Evolutionary conservation across 306 rosid genomes (phyloP), one percentile per base, ranked within the genome.

Genomic region (Cicer pinnatifidum): DNA sequence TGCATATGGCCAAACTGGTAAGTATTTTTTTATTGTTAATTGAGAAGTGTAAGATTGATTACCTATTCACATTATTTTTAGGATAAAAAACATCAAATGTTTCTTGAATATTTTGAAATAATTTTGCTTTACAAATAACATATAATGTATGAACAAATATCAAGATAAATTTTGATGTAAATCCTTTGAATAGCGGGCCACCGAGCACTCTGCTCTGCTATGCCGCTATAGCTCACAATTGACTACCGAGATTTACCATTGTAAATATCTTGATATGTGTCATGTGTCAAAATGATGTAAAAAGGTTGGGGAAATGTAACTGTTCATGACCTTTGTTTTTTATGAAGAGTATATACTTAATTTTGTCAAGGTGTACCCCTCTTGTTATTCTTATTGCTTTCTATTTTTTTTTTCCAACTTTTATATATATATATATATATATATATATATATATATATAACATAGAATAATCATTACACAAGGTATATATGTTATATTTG

Each of bases 1-100:
- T 89, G 97, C 95, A 46, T 91, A 91, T 83, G 91, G 97, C 75
- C 97, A 91, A 82, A 91, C 97, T 71, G 97, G 92, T 88, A 80
- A 84, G 80, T 73, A 67, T 35, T 75, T 43, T 74, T 60, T 54
- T 67, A 19, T 13, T 47, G 38, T 62, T 50, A 65, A 47, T 67
- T 58, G 47, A 56, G 17, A 68, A 85, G 51, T 80, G 73, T 23
- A 52, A 54, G 39, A 56, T 61, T 58, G 54, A 44, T 53, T 39
- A 33, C 64, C 40, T 28, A 28, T 28, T 28, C 35, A 28, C 35
- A 28, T 3, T 28, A 28, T 28, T 28, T 28, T 28, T 28, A 28
- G 5, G 35, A 28, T 28, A 28, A 28, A 28, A 28, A 28, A 28
- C 35, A 28, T 28, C 10, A 10, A 19, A 7, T 44, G 17, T 78